phyloP scores from a whole-genome alignment of 371 early-diverging fungal species.

The Mortierella sp. region DNA sequence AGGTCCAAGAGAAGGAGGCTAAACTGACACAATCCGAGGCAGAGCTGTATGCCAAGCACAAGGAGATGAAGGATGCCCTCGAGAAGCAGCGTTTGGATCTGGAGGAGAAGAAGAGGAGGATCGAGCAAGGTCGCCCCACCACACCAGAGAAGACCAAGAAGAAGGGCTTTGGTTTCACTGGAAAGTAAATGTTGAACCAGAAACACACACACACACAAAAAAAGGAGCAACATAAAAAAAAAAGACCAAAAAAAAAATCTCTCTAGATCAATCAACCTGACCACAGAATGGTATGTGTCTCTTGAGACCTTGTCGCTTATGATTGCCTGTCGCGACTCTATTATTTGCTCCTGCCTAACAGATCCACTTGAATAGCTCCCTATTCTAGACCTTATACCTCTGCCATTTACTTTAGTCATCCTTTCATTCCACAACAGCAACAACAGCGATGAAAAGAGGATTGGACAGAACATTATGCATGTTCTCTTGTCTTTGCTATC shows the following conservation, averaged over 20 bases:
- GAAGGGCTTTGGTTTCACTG: constrained; percentile 83
- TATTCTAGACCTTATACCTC: not conserved
- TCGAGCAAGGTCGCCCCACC: constrained; percentile 86
- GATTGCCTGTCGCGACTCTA: too few species aligned
- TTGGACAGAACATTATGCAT: too few species aligned
- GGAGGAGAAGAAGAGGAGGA: constrained; percentile 93
- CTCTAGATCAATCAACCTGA: too few species aligned
- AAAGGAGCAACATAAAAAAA: not conserved
- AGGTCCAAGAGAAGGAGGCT: constrained; percentile 97
- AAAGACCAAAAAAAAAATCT: not conserved
- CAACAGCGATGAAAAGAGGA: not conserved
- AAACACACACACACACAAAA: too few species aligned
- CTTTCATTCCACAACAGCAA: not conserved
- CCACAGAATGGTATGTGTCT: not conserved
- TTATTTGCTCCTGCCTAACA: too few species aligned
- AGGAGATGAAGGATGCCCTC: constrained; percentile 96
- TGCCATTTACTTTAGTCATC: not conserved
- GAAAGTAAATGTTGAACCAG: constrained; percentile 56
- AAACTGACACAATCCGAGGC: constrained; percentile 97
- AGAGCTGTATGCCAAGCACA: constrained; percentile 96
- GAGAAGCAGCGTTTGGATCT: constrained; percentile 94
- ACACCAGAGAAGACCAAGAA: constrained; percentile 85
- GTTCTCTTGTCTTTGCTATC: too few species aligned
- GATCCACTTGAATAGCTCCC: not conserved
- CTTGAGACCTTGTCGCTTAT: not conserved